Conservation (phyloP, 2,329 filamentous ascomycete species). For the Talaromyces sp. region DNA sequence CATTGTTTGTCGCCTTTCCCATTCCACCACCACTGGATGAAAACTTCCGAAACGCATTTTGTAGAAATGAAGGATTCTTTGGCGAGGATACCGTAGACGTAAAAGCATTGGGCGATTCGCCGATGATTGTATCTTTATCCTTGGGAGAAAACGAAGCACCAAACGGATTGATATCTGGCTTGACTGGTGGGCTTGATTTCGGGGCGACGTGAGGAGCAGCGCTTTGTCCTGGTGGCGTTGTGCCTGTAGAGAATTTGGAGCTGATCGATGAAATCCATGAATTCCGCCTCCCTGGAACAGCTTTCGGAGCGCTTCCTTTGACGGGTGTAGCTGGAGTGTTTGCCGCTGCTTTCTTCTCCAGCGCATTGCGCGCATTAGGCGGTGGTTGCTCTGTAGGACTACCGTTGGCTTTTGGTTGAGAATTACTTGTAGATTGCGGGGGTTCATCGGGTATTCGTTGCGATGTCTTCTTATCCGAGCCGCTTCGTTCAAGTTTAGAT, state of each 20-base stretch:
- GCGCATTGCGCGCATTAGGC: slow-evolving; percentile 5
- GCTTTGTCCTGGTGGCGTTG: slow-evolving; percentile 42
- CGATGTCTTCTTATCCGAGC: slow-evolving; percentile 20
- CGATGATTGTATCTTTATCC: slow-evolving; percentile 46
- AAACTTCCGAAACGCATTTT: slow-evolving; percentile 75
- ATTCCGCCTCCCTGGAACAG: slow-evolving; percentile 56
- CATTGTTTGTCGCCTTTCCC: slow-evolving; percentile 56
- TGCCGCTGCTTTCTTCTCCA: slow-evolving; percentile 23
- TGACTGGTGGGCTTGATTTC: slow-evolving; percentile 35
- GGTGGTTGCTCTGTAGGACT: not conserved
- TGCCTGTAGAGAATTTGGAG: slow-evolving; percentile 76
- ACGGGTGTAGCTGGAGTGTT: slow-evolving; percentile 30
- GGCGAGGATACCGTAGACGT: slow-evolving; percentile 64
- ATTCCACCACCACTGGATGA: slow-evolving; percentile 60
- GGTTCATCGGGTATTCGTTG: slow-evolving; percentile 20
- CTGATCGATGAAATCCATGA: slow-evolving; percentile 95
- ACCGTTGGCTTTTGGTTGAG: not conserved
- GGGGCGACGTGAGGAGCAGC: slow-evolving; percentile 28
- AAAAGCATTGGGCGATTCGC: slow-evolving; percentile 27
- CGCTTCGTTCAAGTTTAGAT: slow-evolving; percentile 25
- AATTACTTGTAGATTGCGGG: not conserved
- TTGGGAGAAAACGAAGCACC: slow-evolving; percentile 43
- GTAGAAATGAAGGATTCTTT: slow-evolving; percentile 71
- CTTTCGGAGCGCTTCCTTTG: slow-evolving; percentile 32
- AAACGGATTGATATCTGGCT: slow-evolving; percentile 47